Base-by-base conservation (phyloP, 2,329 filamentous ascomycete genomes). In the Neoscytalidium dimidiatum region DNA sequence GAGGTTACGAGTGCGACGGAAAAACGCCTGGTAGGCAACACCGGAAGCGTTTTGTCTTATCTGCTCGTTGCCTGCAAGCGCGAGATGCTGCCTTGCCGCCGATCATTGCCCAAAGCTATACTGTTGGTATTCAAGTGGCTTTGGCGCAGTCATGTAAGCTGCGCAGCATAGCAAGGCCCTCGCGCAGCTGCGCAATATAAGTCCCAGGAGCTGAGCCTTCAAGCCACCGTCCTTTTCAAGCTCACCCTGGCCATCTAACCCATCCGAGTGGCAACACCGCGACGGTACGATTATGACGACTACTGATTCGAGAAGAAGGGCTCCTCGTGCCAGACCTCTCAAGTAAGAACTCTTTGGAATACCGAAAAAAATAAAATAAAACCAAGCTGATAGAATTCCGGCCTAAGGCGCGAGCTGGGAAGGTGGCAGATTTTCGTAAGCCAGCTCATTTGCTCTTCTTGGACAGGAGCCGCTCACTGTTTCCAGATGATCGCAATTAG, bases 401-500 rank as follows among this genome's bases (percentile, higher is more conserved):
- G n/a, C 6, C 6, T 28, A 43, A 64, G 62, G 19, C 62, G 51
- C 17, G 52, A 64, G 35, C 62, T 64, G 17, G 53, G 53, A 29
- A 33, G 29, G n/a, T 64, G 62, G 62, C 62, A 64, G 41, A 64
- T 64, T n/a, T 64, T 64, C 29, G 62, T 64, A n/a, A 38, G 62
- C 7, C 29, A 49, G 31, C 17, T 13, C 3, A n/a, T 61, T 2
- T 14, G 17, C 14, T n/a, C 8, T 23, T 29, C 11, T 14, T 33
- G 17, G 23, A 3, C 14, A 19, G 17, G 11, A n/a, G 4, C 13
- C 26, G 19, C 21, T 51, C 3, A 62, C 29, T n/a, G 1, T 41
- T 23, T 38, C 13, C 62, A 77, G 74, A 76, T 78, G 70, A 77
- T 79, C 21, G 73, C 72, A 1, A 68, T 79, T 17, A 77, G 75